Base-by-base conservation (phyloP, 2,329 filamentous ascomycete species). In the Penicillium sp. region DNA sequence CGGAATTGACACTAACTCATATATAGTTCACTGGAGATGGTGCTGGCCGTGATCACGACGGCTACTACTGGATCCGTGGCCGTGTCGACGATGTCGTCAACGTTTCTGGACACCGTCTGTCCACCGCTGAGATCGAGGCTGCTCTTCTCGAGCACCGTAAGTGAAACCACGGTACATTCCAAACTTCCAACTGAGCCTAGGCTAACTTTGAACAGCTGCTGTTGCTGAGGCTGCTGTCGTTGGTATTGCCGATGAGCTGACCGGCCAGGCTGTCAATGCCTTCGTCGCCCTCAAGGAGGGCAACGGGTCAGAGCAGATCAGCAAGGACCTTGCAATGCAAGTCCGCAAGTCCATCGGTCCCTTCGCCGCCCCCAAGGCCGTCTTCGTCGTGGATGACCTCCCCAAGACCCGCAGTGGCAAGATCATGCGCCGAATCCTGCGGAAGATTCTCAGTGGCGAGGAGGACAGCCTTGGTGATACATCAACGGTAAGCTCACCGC, bases 51-150 rank as follows among this genome's bases (percentile, higher is more conserved):
- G 94, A 99, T 75, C 90, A 96, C 78, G 94, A 99, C 71, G 94
- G 94, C 57, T 99, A 97, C 83, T 99, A 97, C 86, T 99, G 94
- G 94, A 99, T 99, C 75, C 91, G 94, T 62, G 94, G 94, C 65
- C 92, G 94, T 77, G 94, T 99, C 53, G 94, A 99, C 73, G 94
- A 99, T 71, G 94, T 99, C 43, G 93, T 99, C 76, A 99, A 99
- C 77, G 94, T 99, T 62, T 94, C 90, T 68, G 94, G 94, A 29
- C 94, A 99, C 78, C 89, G 94, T 75, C 84, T 99, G 62, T 97
- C 93, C 17, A 99, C 94, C 10, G 93, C 94, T 37, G 94, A 99
- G 78, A 99, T 99, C 65, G 94, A 99, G 79, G 94, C 94, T 29
- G 94, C 94, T 19, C 86, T 99, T 49, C 88, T 99, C 66, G 93